Percentiles rank a stretch among this genome's conserved stretches.
Evolutionary conservation across 306 rosid species (phyloP).

Genomic region (Sindora glabra): DNA sequence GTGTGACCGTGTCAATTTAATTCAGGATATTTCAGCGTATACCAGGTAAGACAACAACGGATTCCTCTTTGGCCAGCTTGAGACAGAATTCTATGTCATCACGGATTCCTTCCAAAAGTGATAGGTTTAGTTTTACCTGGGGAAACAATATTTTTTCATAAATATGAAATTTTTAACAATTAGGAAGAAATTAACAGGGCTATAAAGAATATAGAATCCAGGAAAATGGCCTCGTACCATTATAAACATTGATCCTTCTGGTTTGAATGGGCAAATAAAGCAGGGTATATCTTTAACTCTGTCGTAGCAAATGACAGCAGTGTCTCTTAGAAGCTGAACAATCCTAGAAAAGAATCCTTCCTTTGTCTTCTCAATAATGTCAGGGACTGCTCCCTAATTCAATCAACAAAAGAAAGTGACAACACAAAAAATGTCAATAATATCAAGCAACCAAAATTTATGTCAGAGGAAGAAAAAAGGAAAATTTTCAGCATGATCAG

Average conservation of each 20-base stretch:
- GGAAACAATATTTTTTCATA: too few species aligned
- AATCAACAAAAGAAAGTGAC: background rate
- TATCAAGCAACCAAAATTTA: too few species aligned
- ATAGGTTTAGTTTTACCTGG: slow-evolving; percentile 38
- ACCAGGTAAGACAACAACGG: too few species aligned
- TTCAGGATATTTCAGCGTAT: too few species aligned
- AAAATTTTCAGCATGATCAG: background rate
- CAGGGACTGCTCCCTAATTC: slow-evolving; percentile 39
- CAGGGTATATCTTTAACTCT: slow-evolving; percentile 34
- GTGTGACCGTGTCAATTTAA: too few species aligned
- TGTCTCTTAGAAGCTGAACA: slow-evolving; percentile 18
- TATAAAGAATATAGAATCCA: background rate
- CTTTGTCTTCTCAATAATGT: slow-evolving; percentile 26
- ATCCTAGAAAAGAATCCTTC: slow-evolving; percentile 19
- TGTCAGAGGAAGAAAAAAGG: too few species aligned
- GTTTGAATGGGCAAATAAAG: slow-evolving; percentile 39
- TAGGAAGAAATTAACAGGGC: background rate
- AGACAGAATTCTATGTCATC: slow-evolving; percentile 31
- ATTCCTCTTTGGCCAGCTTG: too few species aligned
- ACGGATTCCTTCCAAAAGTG: slow-evolving; percentile 32
- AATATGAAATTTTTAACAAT: too few species aligned
- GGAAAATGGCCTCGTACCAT: slow-evolving; percentile 14
- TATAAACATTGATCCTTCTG: slow-evolving; percentile 44
- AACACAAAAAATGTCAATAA: too few species aligned
- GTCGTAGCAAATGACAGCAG: slow-evolving; percentile 17